A percentile compares a stretch with the other conserved stretches of the same genome.
Conservation (phyloP, 179 eudicot species). For the Actinidia polygama region DNA sequence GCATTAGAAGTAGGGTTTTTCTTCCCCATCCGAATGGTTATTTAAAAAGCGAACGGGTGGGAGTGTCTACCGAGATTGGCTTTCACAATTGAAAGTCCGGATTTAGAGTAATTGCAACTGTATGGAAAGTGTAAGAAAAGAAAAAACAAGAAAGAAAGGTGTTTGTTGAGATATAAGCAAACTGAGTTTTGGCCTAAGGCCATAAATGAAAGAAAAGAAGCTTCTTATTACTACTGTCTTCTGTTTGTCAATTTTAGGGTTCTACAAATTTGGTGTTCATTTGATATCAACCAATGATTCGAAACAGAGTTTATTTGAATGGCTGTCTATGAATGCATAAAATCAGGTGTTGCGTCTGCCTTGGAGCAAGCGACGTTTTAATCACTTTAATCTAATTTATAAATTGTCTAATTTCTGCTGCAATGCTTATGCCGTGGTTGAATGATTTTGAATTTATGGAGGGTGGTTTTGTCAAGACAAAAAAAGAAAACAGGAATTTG, state of each 20-base stretch:
- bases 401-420: no score
- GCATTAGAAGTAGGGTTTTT: slow-evolving; percentile 31
- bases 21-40: slow-evolving; percentile 25
- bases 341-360: no score
- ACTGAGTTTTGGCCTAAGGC: slow-evolving; percentile 49
- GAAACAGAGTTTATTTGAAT: no score
- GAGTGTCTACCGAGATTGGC: slow-evolving; percentile 27
- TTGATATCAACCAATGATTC: no score
- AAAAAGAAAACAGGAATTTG: no score
- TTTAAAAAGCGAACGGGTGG: slow-evolving; percentile 27
- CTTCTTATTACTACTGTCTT: not conserved
- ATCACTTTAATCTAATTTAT: no score
- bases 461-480: no score
- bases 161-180: slow-evolving; percentile 7
- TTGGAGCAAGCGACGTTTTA: no score
- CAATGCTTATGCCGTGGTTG: no score
- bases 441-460: no score
- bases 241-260: not conserved
- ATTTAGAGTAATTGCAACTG: slow-evolving; percentile 34
- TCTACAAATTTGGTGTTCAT: no score
- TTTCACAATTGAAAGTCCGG: slow-evolving; percentile 44
- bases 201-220: slow-evolving; percentile 10
- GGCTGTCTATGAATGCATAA: no score
- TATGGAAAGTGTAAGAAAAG: slow-evolving; percentile 14
- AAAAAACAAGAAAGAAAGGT: not conserved